Base-by-base conservation (phyloP, 108 stramenopile genomes). In the Epipyxis sp. region DNA sequence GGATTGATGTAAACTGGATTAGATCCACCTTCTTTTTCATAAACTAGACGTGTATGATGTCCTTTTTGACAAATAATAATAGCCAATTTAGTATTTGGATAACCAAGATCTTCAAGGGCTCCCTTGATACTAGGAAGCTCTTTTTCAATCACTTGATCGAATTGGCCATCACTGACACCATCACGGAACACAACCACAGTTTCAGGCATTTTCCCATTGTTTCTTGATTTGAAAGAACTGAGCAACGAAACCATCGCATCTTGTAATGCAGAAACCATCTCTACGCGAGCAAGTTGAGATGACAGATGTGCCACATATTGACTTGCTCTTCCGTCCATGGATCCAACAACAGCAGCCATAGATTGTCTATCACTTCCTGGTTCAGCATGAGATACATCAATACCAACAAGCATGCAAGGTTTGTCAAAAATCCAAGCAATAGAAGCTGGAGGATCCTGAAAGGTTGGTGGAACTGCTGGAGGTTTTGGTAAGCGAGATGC, bases 141-240 rank as follows among this genome's bases (percentile, higher is more conserved):
- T 10, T 74, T 32, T 13, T 37, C 10, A 34, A 74, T 39, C 46
- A 74, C 71, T 42, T 35, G 3, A 32, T 74, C 34, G 71, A 74
- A 74, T 57, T 74, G 71, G 46, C 46, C 71, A 27, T 74, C 71
- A 32, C 71, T 57, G 50, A 74, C 71, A 37, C 71, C 71, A 37
- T 74, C 71, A 37, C 71, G 71, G 43, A 43, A 74, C 27, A 74
- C 71, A 37, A 74, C 43, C 3, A 74, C 43, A 6, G 3, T 3
- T 6, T 6, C 50, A 46, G 71, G 71, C 6, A 74, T 3, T 43
- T 10, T 6, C 6, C 20, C 20, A 32, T 37, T 27, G 34, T 74
- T 74, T 37, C 71, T 37, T 6, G 6, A 27, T 10, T 37, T 27
- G 42, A 74, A 74, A 6, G 34, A 6, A 10, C 27, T 29, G 10